These are phyloP conservation scores for Mycocentrospora acerina DNA, from an alignment of 2,329 filamentous ascomycete species.

Conservation along the genomic window DNA sequence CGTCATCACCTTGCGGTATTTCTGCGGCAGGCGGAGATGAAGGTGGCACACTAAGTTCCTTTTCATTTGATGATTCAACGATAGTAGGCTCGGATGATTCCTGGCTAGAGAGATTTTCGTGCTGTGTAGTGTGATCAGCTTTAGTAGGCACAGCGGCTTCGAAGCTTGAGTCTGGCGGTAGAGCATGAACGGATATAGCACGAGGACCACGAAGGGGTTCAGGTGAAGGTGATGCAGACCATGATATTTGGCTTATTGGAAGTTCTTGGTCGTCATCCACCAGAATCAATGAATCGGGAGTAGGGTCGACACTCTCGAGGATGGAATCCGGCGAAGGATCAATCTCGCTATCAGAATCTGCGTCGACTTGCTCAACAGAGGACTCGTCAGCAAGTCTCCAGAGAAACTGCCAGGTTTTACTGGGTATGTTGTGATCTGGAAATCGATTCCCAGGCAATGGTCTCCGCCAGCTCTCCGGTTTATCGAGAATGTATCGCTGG, in stretches of 20 bases:
- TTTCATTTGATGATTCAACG: conserved; percentile 13
- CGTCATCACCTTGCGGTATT: conserved; percentile 12
- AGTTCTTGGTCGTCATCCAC: neutral
- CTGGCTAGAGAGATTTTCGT: neutral
- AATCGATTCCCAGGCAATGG: conserved; percentile 37
- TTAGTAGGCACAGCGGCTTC: conserved; percentile 3
- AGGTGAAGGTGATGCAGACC: conserved; percentile 19
- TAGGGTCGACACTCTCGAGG: conserved; percentile 5
- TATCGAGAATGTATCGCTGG: conserved; percentile 54
- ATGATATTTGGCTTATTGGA: conserved; percentile 17
- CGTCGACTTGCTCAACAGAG: conserved; percentile 11
- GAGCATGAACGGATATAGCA: conserved; percentile 3
- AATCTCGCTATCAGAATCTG: conserved; percentile 11
- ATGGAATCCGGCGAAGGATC: conserved; percentile 17
- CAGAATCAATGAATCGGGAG: conserved; percentile 1
- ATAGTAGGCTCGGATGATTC: neutral
- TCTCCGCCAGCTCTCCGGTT: conserved; percentile 40
- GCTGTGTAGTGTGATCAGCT: neutral
- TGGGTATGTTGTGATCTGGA: conserved; percentile 44
- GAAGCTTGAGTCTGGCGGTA: conserved; percentile 37
- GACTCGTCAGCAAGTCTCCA: conserved; percentile 19
- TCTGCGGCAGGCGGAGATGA: conserved; percentile 20
- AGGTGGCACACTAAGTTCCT: conserved; percentile 5
- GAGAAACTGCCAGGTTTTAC: conserved; percentile 29
- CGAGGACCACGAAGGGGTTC: conserved; percentile 19